Evolutionary conservation across 2,329 filamentous ascomycete species (phyloP).

Genomic region (Beauveria brongniartii): DNA sequence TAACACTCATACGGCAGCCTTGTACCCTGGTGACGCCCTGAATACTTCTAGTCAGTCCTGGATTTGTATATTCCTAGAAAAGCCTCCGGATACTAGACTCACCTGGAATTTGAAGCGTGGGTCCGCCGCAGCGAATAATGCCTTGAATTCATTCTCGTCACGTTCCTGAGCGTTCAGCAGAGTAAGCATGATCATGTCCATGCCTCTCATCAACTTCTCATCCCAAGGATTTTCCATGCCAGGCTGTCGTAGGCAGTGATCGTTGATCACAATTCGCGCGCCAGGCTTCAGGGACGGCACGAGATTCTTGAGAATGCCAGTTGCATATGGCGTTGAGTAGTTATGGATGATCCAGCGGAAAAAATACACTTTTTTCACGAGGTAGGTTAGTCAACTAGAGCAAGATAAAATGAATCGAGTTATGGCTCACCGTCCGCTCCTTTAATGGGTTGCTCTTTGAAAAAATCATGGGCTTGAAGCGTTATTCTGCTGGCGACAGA

Average conservation of each 20-base stretch:
- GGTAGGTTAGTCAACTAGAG: background rate
- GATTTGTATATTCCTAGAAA: background rate
- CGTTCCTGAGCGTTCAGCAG: slow-evolving; percentile 45
- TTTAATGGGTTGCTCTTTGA: slow-evolving; percentile 44
- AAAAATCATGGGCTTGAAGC: slow-evolving; percentile 48
- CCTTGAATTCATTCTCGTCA: slow-evolving; percentile 35
- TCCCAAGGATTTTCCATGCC: slow-evolving; percentile 35
- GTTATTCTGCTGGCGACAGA: slow-evolving; percentile 31
- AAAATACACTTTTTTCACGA: slow-evolving; percentile 38
- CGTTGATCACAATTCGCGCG: slow-evolving; percentile 38
- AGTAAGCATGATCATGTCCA: slow-evolving; percentile 46
- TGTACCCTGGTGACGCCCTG: slow-evolving; percentile 33
- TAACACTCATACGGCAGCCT: slow-evolving; percentile 38
- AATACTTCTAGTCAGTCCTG: slow-evolving; percentile 6
- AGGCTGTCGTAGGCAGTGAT: slow-evolving; percentile 34
- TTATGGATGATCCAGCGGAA: slow-evolving; percentile 56
- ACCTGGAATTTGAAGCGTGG: slow-evolving; percentile 36
- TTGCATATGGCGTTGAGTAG: slow-evolving; percentile 46
- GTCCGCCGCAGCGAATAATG: slow-evolving; percentile 35
- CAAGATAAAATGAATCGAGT: background rate
- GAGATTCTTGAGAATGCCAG: slow-evolving; percentile 40
- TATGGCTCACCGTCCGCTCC: slow-evolving; percentile 40
- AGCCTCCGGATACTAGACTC: slow-evolving; percentile 8
- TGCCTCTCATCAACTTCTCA: slow-evolving; percentile 38
- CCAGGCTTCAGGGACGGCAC: slow-evolving; percentile 48